These are phyloP conservation scores for Tetraselmis chui DNA, from an alignment of 139 green algal genomes.

Conservation along the genomic window DNA sequence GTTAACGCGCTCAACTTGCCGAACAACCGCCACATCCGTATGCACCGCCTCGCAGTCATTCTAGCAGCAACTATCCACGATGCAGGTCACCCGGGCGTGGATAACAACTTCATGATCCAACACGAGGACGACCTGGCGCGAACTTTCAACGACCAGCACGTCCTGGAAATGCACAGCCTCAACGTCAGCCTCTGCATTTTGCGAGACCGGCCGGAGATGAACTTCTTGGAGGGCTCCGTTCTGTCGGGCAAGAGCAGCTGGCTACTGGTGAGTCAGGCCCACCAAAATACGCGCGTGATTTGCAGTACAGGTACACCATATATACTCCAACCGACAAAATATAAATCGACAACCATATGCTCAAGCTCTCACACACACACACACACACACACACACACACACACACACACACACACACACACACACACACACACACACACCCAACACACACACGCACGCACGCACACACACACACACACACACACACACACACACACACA, in stretches of 20 bases:
- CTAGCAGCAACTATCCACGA: not conserved
- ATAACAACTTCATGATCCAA: not conserved
- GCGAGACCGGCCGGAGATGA: slow-evolving; percentile 8
- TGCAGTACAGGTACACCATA: too few species aligned
- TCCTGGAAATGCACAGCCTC: not conserved
- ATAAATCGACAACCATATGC: too few species aligned
- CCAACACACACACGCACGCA: too few species aligned
- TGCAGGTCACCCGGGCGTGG: not conserved
- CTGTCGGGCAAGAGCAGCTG: not conserved
- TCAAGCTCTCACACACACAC: too few species aligned
- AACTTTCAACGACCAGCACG: not conserved
- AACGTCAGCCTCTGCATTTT: not conserved
- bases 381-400: too few species aligned
- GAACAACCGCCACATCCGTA: not conserved
- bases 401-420: too few species aligned
- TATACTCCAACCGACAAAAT: too few species aligned
- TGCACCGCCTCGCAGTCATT: not conserved
- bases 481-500: too few species aligned
- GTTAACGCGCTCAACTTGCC: not conserved
- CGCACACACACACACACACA: too few species aligned
- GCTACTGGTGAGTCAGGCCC: not conserved
- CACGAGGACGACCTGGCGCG: not conserved
- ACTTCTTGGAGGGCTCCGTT: slow-evolving; percentile 3
- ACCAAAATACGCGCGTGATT: too few species aligned
- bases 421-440: too few species aligned